A percentile compares a stretch with the other conserved stretches of the same genome.
phyloP scores from a whole-genome alignment of 139 green algal genomes.

The Raphidocelis subcapitata region DNA sequence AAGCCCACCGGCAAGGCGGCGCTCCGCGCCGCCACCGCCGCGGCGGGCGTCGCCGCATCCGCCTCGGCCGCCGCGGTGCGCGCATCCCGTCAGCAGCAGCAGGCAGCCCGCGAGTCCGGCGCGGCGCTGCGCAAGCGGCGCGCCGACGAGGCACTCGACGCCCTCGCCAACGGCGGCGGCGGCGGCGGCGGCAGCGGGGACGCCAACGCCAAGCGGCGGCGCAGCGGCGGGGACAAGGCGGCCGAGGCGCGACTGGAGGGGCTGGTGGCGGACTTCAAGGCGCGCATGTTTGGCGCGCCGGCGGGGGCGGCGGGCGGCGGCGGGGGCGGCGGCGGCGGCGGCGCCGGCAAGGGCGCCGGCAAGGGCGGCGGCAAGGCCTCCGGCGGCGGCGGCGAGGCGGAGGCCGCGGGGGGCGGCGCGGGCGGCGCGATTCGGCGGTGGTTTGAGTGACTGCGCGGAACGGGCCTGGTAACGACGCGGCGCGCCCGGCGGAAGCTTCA shows the following conservation, averaged over 20 bases:
- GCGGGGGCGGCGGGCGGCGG: neutral
- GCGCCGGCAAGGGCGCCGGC: too few relatives aligned
- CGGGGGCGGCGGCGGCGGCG: neutral
- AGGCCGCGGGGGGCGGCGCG: too few relatives aligned
- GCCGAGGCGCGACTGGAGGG: conserved; percentile 32
- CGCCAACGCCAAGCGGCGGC: conserved; percentile 5
- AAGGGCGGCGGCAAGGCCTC: too few relatives aligned
- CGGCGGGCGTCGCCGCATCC: neutral
- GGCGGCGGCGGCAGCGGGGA: conserved; percentile 9
- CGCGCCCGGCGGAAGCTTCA: too few relatives aligned
- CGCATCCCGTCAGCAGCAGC: conserved; percentile 20
- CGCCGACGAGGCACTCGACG: conserved; percentile 43
- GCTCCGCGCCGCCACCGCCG: neutral
- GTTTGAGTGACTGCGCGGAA: too few relatives aligned
- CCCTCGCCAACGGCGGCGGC: conserved; percentile 28
- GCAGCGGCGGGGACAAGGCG: neutral
- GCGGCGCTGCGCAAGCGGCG: conserved; percentile 12
- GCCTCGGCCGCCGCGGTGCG: neutral
- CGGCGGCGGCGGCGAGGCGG: too few relatives aligned
- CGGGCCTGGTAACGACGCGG: too few relatives aligned
- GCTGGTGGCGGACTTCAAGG: conserved; percentile 38
- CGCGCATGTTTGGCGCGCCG: conserved; percentile 31
- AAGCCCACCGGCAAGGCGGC: neutral
- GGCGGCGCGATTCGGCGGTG: too few relatives aligned
- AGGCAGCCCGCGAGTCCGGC: neutral